phyloP scores from a whole-genome alignment of 257 asterid genomes.

The Mentha longifolia region DNA sequence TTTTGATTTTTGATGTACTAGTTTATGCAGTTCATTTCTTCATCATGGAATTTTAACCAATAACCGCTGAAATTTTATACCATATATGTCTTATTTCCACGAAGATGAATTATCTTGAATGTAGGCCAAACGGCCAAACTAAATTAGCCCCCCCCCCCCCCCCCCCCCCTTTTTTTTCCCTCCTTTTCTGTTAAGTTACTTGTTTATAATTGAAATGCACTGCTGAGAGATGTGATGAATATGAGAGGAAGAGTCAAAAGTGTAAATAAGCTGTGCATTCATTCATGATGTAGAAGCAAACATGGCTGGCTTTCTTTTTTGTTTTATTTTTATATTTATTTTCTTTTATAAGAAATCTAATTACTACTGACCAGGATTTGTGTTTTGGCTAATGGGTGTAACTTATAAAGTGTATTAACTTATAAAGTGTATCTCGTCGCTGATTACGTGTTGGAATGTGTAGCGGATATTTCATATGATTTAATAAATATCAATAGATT shows the following conservation, averaged over 20 bases:
- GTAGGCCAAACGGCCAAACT: not conserved
- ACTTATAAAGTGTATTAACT: not conserved
- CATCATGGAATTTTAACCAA: not conserved
- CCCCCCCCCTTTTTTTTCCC: too few species aligned
- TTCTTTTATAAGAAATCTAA: not conserved
- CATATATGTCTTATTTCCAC: not conserved
- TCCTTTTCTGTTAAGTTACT: not conserved
- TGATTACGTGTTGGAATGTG: not conserved
- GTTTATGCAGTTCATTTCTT: not conserved
- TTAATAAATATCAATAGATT: not conserved
- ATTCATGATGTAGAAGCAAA: slow-evolving; percentile 11
- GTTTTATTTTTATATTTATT: too few species aligned
- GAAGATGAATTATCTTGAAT: not conserved
- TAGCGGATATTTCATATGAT: slow-evolving; percentile 4
- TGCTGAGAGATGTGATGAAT: not conserved
- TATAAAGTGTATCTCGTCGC: slow-evolving; percentile 1
- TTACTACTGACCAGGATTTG: slow-evolving; percentile 1
- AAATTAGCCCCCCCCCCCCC: too few species aligned
- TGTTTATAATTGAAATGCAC: not conserved
- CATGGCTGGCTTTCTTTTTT: not conserved
- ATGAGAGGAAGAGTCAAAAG: not conserved
- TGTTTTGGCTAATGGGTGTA: not conserved
- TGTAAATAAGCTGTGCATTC: slow-evolving; percentile 14
- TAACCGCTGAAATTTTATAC: not conserved
- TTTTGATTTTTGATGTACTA: not conserved